These are phyloP conservation scores for Nakazawaea siamensis DNA, from an alignment of 805 yeast species.

Conservation along the genomic window DNA sequence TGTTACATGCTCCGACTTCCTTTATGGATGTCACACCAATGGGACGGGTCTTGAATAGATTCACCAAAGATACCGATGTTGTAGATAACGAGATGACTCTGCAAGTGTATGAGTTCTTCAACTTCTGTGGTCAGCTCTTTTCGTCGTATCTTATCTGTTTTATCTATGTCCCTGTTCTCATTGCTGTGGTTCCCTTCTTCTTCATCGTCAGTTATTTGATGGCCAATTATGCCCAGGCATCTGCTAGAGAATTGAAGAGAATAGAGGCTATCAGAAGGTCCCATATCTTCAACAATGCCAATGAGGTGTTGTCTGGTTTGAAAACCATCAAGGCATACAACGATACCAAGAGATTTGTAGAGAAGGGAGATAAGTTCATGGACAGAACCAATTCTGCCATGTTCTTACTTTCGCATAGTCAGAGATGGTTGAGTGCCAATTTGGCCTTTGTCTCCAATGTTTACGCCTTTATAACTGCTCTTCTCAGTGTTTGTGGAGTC, in stretches of 20 bases:
- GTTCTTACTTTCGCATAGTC: conserved; percentile 53
- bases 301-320: conserved; percentile 62
- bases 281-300: conserved; percentile 60
- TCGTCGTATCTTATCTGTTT: conserved; percentile 63
- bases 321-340: conserved; percentile 55
- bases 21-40: conserved; percentile 82
- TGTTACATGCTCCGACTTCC: conserved; percentile 77
- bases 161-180: conserved; percentile 69
- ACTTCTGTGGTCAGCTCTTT: conserved; percentile 50
- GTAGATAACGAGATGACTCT: conserved; percentile 74
- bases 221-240: conserved; percentile 55
- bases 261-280: conserved; percentile 68
- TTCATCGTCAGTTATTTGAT: conserved; percentile 31
- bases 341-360: conserved; percentile 36
- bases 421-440: conserved; percentile 65
- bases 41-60: conserved; percentile 79
- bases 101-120: conserved; percentile 46
- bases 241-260: conserved; percentile 70
- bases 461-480: conserved; percentile 43
- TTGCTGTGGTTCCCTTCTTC: conserved; percentile 54
- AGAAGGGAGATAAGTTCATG: conserved; percentile 35
- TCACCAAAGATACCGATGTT: conserved; percentile 82
- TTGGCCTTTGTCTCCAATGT: conserved; percentile 46
- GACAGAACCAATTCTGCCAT: conserved; percentile 64
- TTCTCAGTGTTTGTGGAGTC: conserved; percentile 53